Conservation (phyloP, 352 stramenopile genomes). For the Phytophthora pisi region DNA sequence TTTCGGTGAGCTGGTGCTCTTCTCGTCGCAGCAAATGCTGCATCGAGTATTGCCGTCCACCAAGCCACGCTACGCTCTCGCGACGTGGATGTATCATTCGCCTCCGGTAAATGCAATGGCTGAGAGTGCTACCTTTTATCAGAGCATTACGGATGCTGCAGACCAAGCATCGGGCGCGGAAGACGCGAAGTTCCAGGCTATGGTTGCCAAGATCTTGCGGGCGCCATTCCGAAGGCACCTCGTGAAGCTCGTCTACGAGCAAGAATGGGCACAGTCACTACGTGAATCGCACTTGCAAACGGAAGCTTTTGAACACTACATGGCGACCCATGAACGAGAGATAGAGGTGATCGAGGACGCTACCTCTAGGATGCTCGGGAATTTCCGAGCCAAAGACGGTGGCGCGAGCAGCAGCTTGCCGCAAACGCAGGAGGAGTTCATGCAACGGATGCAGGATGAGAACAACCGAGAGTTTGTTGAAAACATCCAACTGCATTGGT, state of each 20-base stretch:
- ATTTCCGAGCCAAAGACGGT: constrained; percentile 56
- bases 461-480: constrained; percentile 25
- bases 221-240: constrained; percentile 72
- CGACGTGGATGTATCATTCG: constrained; percentile 73
- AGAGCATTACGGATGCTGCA: not conserved
- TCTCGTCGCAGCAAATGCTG: constrained; percentile 82
- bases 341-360: constrained; percentile 54
- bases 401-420: constrained; percentile 37
- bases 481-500: constrained; percentile 51
- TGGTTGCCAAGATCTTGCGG: constrained; percentile 61
- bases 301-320: constrained; percentile 60
- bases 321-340: constrained; percentile 64
- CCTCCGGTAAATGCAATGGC: constrained; percentile 16
- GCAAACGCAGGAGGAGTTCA: constrained; percentile 34
- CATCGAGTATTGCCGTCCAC: constrained; percentile 68
- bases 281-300: constrained; percentile 62
- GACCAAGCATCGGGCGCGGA: constrained; percentile 1
- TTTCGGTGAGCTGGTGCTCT: constrained; percentile 77
- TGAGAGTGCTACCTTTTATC: constrained; percentile 37
- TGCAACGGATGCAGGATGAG: constrained; percentile 28
- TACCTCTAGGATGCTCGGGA: constrained; percentile 62
- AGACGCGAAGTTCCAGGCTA: constrained; percentile 19
- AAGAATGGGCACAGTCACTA: constrained; percentile 67
- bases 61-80: constrained; percentile 63
- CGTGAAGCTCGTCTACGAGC: constrained; percentile 54